Conservation (phyloP, 768 basidiomycete species). For the Boletus insuetus region DNA sequence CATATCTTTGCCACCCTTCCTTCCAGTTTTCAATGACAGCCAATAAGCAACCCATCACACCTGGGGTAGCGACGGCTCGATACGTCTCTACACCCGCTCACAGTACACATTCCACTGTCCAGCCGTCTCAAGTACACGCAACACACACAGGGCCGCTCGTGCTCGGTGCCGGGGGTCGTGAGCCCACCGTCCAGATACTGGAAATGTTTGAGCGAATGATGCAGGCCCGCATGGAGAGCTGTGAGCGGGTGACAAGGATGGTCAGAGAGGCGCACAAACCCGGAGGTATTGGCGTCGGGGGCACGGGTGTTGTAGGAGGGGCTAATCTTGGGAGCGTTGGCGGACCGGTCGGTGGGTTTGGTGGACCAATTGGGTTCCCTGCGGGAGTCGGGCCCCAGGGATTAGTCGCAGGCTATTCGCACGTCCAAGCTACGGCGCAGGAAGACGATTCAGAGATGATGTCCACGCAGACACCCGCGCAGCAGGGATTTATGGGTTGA, state of each 20-base stretch:
- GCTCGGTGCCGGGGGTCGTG: slow-evolving; percentile 31
- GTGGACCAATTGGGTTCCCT: slow-evolving; percentile 27
- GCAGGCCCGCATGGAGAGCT: slow-evolving; percentile 74
- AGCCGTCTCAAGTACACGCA: slow-evolving; percentile 10
- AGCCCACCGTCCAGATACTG: slow-evolving; percentile 52
- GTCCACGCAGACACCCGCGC: slow-evolving; percentile 8
- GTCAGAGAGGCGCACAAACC: slow-evolving; percentile 38
- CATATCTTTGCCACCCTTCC: slow-evolving; percentile 30
- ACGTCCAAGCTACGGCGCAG: slow-evolving; percentile 8
- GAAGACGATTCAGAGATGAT: slow-evolving; percentile 13
- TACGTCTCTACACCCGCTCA: slow-evolving; percentile 13
- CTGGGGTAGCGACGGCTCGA: slow-evolving; percentile 9
- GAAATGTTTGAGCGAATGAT: slow-evolving; percentile 71
- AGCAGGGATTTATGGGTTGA: slow-evolving; percentile 23
- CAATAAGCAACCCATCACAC: slow-evolving; percentile 11
- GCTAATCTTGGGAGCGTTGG: slow-evolving; percentile 23
- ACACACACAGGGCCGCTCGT: slow-evolving; percentile 23
- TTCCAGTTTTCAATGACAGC: slow-evolving; percentile 22
- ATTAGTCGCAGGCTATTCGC: slow-evolving; percentile 14
- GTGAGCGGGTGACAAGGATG: slow-evolving; percentile 60
- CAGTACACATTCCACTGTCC: slow-evolving; percentile 3
- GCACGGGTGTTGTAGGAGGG: slow-evolving; percentile 7
- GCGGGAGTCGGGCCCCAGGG: slow-evolving; percentile 21
- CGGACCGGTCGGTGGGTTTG: slow-evolving; percentile 29
- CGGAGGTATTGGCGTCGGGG: slow-evolving; percentile 10